These are phyloP conservation scores for Solanum etuberosum DNA, from an alignment of 257 asterid genomes.

Conservation along the genomic window DNA sequence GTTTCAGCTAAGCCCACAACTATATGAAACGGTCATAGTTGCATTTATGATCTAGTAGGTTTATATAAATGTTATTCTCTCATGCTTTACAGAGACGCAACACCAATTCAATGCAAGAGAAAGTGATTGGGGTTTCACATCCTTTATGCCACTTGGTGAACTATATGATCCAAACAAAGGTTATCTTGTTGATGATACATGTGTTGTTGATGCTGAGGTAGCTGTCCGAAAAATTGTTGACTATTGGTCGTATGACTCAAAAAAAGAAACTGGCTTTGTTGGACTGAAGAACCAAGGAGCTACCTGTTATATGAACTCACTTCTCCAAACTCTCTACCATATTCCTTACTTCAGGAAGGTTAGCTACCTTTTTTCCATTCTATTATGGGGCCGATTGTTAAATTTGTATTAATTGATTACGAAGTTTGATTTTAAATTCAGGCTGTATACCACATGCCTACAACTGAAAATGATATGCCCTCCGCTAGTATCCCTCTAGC, in stretches of 20 bases:
- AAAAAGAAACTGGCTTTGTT: slow-evolving; percentile 92
- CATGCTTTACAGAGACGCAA: slow-evolving; percentile 56
- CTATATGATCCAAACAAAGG: slow-evolving; percentile 85
- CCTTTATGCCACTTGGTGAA: slow-evolving; percentile 91
- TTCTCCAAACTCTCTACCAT: slow-evolving; percentile 88
- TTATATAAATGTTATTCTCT: not conserved
- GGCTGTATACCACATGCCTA: slow-evolving; percentile 99
- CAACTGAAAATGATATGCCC: slow-evolving; percentile 96
- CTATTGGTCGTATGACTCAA: slow-evolving; percentile 90
- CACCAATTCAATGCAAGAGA: slow-evolving; percentile 92
- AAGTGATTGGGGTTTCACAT: slow-evolving; percentile 97
- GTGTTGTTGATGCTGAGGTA: slow-evolving; percentile 85
- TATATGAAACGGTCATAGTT: not conserved
- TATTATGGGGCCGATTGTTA: not conserved
- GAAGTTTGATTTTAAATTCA: slow-evolving; percentile 20
- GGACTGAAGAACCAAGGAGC: slow-evolving; percentile 99
- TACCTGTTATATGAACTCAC: slow-evolving; percentile 96
- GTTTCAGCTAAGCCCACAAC: not conserved
- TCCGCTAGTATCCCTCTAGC: slow-evolving; percentile 98
- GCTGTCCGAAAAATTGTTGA: slow-evolving; percentile 87
- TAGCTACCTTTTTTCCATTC: not conserved
- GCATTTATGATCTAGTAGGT: not conserved
- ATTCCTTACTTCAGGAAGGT: slow-evolving; percentile 97
- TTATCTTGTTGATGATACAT: slow-evolving; percentile 67
- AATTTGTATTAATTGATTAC: slow-evolving; percentile 1